Evolutionary conservation across 345 rosid genomes (phyloP), one percentile per base, ranked within the genome.

Genomic region (Gynandropsis gynandra): DNA sequence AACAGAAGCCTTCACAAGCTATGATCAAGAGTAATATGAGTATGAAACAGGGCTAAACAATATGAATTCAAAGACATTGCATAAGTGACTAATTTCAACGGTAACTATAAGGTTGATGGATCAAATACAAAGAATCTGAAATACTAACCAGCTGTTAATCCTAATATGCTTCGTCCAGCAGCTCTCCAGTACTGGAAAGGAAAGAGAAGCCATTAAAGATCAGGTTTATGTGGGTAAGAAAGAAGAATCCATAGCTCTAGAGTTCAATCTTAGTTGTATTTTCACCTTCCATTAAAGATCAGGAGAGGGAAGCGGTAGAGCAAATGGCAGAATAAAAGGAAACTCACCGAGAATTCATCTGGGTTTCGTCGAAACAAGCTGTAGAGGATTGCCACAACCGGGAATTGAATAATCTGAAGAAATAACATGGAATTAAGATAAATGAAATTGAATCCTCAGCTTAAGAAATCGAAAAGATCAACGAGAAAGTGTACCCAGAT

Each of bases 91-190:
- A 43, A 40, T 47, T n/a, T n/a, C n/a, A n/a, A n/a, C n/a, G n/a
- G n/a, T n/a, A n/a, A n/a, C n/a, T n/a, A n/a, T n/a, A n/a, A n/a
- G n/a, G 41, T 52, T 21, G 9, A 27, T n/a, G 17, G 8, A 18
- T 2, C 9, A 47, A 50, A 41, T 38, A 7, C 6, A 43, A 58
- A 24, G 41, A 46, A 54, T 37, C n/a, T 41, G 31, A 63, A 4
- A 49, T 0, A 75, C 97, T 75, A 55, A 90, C 92, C 98, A 10
- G 65, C 46, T 38, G 87, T 74, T 3, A 90, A 71, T 19, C 80
- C 90, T 36, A 83, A 12, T n/a, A 74, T 36, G 64, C 92, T 82
- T 47, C 83, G 71, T 5, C 70, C 73, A 9, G 71, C 58, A 52
- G 92, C 92, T 77, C 50, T 79, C 65, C 61, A 36, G 63, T 72